Evolutionary conservation across 2,329 filamentous ascomycete species (phyloP), one percentile per base, ranked within the genome.

Genomic region (Diaporthe citriasiana): DNA sequence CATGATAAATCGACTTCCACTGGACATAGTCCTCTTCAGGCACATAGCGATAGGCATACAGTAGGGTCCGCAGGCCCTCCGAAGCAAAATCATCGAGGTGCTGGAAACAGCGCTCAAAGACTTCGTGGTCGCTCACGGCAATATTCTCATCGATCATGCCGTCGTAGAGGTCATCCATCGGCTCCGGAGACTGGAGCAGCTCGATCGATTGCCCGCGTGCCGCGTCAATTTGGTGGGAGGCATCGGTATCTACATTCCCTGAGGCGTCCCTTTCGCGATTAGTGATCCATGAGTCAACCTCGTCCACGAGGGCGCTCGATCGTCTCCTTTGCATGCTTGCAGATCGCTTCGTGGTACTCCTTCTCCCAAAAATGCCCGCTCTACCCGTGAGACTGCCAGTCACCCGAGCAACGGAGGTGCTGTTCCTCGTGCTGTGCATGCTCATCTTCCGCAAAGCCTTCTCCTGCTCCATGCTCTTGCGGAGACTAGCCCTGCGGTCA

Each of bases 51-150:
- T 95, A 94, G 0, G 91, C 94, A 82, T 95, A 98, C 1, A 98
- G 87, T 19, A 98, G 87, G 0, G 95, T 98, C 33, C 95, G 91
- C 38, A 98, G 86, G 25, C 95, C 95, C 79, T 98, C 94, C 0
- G 93, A 94, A 0, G 95, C 95, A 81, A 98, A 98, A 74, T 89
- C 94, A 75, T 98, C 94, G 75, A 97, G 90, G 78, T 98, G 95
- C 81, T 95, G 93, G 82, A 98, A 97, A 82, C 94, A 97, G 30
- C 93, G 89, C 80, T 97, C 94, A 76, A 97, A 95, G 0, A 95
- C 89, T 2, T 89, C 89, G 4, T 82, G 85, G 10, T 94, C 92
- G 76, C 92, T 90, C 0, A 87, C 45, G 1, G 79, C 79, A 35
- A 82, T 70, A 12, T 77, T 74, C 74, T 93, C 91, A 75, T 92